phyloP scores from a whole-genome alignment of 345 rosid species.

The Sapria himalayana region DNA sequence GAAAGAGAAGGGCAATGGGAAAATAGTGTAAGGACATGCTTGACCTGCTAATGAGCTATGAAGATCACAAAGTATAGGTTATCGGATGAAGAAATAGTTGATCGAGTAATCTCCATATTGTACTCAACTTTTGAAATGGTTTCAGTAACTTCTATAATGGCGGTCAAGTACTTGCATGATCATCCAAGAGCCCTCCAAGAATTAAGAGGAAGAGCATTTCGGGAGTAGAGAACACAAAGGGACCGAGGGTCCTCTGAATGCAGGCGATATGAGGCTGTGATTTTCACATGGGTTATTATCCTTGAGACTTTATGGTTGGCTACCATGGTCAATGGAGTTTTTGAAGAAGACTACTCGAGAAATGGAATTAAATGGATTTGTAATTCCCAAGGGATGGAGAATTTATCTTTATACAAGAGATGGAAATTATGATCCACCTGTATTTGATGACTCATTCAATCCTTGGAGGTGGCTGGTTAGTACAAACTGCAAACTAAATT shows the following conservation, averaged over 20 bases:
- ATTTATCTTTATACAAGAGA: slow-evolving; percentile 82
- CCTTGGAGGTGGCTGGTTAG: slow-evolving; percentile 96
- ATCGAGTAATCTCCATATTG: slow-evolving; percentile 57
- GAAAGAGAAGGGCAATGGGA: slow-evolving; percentile 30
- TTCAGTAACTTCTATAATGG: slow-evolving; percentile 85
- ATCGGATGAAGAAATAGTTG: slow-evolving; percentile 48
- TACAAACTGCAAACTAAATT: too few species aligned
- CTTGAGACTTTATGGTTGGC: slow-evolving; percentile 71
- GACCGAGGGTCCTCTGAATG: slow-evolving; percentile 22
- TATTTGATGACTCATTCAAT: slow-evolving; percentile 62
- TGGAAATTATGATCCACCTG: slow-evolving; percentile 41
- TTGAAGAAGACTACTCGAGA: slow-evolving; percentile 59
- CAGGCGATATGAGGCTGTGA: slow-evolving; percentile 38
- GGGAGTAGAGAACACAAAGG: slow-evolving; percentile 19
- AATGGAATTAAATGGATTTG: slow-evolving; percentile 56
- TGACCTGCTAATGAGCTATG: slow-evolving; percentile 34
- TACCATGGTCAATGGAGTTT: slow-evolving; percentile 63
- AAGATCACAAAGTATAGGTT: slow-evolving; percentile 22
- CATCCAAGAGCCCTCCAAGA: slow-evolving; percentile 48
- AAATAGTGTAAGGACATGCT: slow-evolving; percentile 42
- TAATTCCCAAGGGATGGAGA: slow-evolving; percentile 86
- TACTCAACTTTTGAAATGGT: slow-evolving; percentile 79
- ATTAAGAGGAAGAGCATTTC: slow-evolving; percentile 51
- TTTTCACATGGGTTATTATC: slow-evolving; percentile 32
- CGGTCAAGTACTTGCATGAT: slow-evolving; percentile 68